Base-by-base conservation (phyloP, 768 basidiomycete genomes). In the Leccinum boreale region DNA sequence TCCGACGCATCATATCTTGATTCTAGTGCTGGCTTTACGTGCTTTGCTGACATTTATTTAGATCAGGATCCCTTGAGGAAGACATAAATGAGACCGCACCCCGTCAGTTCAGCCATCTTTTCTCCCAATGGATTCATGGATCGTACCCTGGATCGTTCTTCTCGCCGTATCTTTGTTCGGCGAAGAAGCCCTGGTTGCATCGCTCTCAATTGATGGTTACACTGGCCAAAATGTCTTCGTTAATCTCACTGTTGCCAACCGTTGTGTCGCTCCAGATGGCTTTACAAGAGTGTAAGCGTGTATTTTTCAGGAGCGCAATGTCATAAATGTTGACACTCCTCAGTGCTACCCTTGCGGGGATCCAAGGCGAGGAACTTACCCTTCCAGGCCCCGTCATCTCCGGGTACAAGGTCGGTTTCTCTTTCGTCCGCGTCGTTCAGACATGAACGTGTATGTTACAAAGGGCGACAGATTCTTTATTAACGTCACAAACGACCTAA, bases 371-470 rank as follows among this genome's bases (percentile, higher is more conserved):
- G 4, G 50, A 50, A 24, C 56, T 74, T 8, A 50, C 65, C 4
- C 77, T 77, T 52, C 78, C 78, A 12, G 78, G 76, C 1, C 73
- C 75, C 0, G 64, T 76, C 14, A 75, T 81, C 50, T 68, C 72
- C 19, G 77, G 74, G 24, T 67, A 70, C 57, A 79, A 77, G 61
- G 74, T 68, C 52, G 19, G 52, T 24, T 23, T 28, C 12, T 19
- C 14, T 47, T 17, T 26, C 45, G 3, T 23, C 48, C 44, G n/a
- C 21, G 23, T 11, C 8, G 23, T 36, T 15, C 33, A 9, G 6
- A 19, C 19, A 3, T 29, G 10, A 33, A 33, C 23, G 4, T 53
- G 10, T 46, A 5, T 8, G 3, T 24, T 44, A 48, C 50, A 9
- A 52, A 67, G 65, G 65, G 65, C 1, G 65, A 67, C 35, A 47